A percentile compares a stretch with the other conserved stretches of the same genome.
Evolutionary conservation across 139 green algal species (phyloP).

Genomic region (Cymbomonas tetramitiformis): DNA sequence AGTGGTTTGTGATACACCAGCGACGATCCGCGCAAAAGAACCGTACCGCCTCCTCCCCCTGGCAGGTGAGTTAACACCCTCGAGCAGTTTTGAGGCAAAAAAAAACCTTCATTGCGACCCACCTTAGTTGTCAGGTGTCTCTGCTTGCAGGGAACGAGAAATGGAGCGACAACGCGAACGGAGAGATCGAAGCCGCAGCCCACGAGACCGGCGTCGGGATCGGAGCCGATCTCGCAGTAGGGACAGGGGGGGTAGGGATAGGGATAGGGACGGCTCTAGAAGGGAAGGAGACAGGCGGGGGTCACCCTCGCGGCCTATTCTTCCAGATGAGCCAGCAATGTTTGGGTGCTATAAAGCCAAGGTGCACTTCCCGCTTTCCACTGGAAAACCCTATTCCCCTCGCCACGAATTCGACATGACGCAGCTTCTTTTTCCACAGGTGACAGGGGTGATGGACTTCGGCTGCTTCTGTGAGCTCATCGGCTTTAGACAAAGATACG

Average conservation of each 20-base stretch:
- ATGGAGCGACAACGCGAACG: too few relatives aligned
- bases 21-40: too few relatives aligned
- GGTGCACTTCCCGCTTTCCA: too few relatives aligned
- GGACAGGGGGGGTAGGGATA: slow-evolving; percentile 12
- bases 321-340: not conserved
- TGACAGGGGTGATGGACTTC: slow-evolving; percentile 84
- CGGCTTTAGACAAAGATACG: slow-evolving; percentile 42
- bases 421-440: slow-evolving; percentile 46
- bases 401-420: slow-evolving; percentile 5
- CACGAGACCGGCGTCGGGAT: not conserved
- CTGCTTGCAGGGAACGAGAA: too few relatives aligned
- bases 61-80: too few relatives aligned
- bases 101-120: too few relatives aligned
- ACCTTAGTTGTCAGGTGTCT: too few relatives aligned
- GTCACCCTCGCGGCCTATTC: not conserved
- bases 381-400: too few relatives aligned
- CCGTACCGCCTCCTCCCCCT: too few relatives aligned
- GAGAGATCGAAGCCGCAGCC: not conserved
- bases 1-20: too few relatives aligned
- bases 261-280: slow-evolving; percentile 3
- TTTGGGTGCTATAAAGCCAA: not conserved
- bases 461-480: slow-evolving; percentile 87
- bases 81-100: too few relatives aligned
- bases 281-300: not conserved
- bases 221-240: slow-evolving; percentile 13